These are phyloP conservation scores for Takashimella tepidaria DNA, from an alignment of 1,284 basidiomycete genomes.

Conservation along the genomic window DNA sequence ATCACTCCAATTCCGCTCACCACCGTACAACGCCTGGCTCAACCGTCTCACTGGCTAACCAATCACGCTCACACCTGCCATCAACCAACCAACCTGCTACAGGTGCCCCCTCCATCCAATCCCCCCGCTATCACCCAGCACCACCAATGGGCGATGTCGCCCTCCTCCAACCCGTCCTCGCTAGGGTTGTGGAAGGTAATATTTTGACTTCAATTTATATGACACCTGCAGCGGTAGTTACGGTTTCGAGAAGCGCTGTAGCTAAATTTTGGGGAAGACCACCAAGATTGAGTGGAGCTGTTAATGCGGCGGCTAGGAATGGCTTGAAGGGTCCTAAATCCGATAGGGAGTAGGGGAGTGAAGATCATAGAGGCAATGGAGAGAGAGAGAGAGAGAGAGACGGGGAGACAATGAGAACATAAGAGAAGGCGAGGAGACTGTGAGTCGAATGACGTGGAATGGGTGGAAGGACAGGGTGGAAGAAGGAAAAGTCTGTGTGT, in stretches of 20 bases:
- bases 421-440: not conserved
- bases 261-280: slow-evolving; percentile 81
- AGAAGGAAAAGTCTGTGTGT: not conserved
- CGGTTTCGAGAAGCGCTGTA: slow-evolving; percentile 63
- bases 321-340: slow-evolving; percentile 4
- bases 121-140: slow-evolving; percentile 70
- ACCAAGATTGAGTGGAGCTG: slow-evolving; percentile 15
- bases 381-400: slow-evolving; percentile 2
- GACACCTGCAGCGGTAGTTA: slow-evolving; percentile 67
- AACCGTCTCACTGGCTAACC: slow-evolving; percentile 58
- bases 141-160: slow-evolving; percentile 84
- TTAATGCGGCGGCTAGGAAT: slow-evolving; percentile 12
- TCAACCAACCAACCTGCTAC: too few relatives aligned
- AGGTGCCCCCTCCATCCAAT: slow-evolving; percentile 56
- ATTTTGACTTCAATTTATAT: slow-evolving; percentile 66
- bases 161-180: slow-evolving; percentile 80
- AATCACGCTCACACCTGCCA: slow-evolving; percentile 15
- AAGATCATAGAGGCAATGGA: slow-evolving; percentile 1
- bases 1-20: slow-evolving; percentile 34
- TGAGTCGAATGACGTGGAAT: not conserved
- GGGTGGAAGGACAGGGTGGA: not conserved
- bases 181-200: slow-evolving; percentile 71
- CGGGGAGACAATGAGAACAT: not conserved
- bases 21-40: slow-evolving; percentile 27
- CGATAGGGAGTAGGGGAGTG: slow-evolving; percentile 3